These are phyloP conservation scores for Botryotinia calthae DNA, from an alignment of 2,329 filamentous ascomycete species.

Conservation along the genomic window DNA sequence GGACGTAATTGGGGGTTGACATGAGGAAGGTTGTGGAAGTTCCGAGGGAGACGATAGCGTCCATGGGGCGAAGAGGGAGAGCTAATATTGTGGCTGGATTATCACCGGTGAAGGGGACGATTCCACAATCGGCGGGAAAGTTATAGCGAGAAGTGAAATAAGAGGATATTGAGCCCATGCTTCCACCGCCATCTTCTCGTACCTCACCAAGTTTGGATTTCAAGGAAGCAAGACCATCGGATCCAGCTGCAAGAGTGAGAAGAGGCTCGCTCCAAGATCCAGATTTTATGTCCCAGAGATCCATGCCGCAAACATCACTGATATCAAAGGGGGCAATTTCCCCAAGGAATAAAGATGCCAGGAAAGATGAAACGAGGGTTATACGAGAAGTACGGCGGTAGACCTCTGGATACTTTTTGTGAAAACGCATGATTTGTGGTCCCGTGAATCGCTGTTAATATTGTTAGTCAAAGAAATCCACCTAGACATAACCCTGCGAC, in stretches of 20 bases:
- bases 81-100: slow-evolving; percentile 95
- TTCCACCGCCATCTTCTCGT: slow-evolving; percentile 73
- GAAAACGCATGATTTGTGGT: slow-evolving; percentile 91
- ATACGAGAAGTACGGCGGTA: slow-evolving; percentile 81
- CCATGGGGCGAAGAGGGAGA: slow-evolving; percentile 78
- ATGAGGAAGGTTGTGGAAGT: slow-evolving; percentile 97
- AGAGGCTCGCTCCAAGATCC: slow-evolving; percentile 73
- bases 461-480: slow-evolving; percentile 22
- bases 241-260: slow-evolving; percentile 66
- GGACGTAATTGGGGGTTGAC: slow-evolving; percentile 88
- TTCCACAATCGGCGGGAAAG: slow-evolving; percentile 70
- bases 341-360: slow-evolving; percentile 87
- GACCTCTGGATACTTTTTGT: slow-evolving; percentile 73
- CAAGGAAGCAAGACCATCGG: slow-evolving; percentile 60
- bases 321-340: slow-evolving; percentile 86
- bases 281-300: slow-evolving; percentile 84
- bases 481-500: background rate
- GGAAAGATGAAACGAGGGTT: slow-evolving; percentile 91
- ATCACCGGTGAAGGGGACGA: slow-evolving; percentile 90
- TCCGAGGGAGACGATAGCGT: slow-evolving; percentile 91
- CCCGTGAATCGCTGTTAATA: slow-evolving; percentile 79
- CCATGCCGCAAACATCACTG: slow-evolving; percentile 93
- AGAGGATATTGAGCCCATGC: slow-evolving; percentile 68
- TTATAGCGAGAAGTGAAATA: slow-evolving; percentile 82
- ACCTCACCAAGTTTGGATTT: slow-evolving; percentile 78